Percentiles rank a stretch among this genome's conserved stretches.
Evolutionary conservation across 1,139 yeast species (phyloP).

Genomic region (Petasospora fabianii): DNA sequence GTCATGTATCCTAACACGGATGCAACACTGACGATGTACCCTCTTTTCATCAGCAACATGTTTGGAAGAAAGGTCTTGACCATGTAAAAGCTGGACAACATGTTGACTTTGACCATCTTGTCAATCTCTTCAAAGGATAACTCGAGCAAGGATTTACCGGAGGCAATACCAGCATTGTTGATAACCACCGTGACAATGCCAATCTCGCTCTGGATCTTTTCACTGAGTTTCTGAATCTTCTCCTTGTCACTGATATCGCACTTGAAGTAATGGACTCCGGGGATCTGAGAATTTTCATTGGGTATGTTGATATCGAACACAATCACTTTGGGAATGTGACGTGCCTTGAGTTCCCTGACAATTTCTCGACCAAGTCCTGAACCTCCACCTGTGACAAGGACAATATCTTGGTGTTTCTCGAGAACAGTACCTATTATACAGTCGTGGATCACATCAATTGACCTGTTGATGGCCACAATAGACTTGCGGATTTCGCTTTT

Average conservation of each 20-base stretch:
- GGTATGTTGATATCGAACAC: conserved; percentile 61
- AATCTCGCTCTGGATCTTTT: conserved; percentile 36
- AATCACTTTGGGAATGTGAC: conserved; percentile 45
- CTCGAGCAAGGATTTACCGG: conserved; percentile 54
- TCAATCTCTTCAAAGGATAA: conserved; percentile 57
- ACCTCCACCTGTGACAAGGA: conserved; percentile 80
- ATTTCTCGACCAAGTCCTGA: conserved; percentile 72
- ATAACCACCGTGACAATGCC: conserved; percentile 66
- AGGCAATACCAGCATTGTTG: conserved; percentile 78
- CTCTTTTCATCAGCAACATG: conserved; percentile 61
- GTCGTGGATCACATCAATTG: conserved; percentile 30
- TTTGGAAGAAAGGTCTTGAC: conserved; percentile 67
- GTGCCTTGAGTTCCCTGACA: conserved; percentile 41
- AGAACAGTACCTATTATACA: conserved; percentile 46
- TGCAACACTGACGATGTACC: conserved; percentile 76
- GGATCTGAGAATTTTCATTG: conserved; percentile 29
- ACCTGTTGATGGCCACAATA: conserved; percentile 10
- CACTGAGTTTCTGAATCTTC: conserved; percentile 38
- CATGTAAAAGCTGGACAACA: conserved; percentile 66
- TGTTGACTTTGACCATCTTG: conserved; percentile 57
- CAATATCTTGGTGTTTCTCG: conserved; percentile 48
- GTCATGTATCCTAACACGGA: conserved; percentile 82
- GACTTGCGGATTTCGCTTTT: conserved; percentile 8
- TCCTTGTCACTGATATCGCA: conserved; percentile 65
- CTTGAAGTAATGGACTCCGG: conserved; percentile 48